A percentile compares a stretch with the other conserved stretches of the same genome.
These are phyloP conservation scores for Biancaea sappan DNA, from an alignment of 306 rosid species.

Conservation along the genomic window DNA sequence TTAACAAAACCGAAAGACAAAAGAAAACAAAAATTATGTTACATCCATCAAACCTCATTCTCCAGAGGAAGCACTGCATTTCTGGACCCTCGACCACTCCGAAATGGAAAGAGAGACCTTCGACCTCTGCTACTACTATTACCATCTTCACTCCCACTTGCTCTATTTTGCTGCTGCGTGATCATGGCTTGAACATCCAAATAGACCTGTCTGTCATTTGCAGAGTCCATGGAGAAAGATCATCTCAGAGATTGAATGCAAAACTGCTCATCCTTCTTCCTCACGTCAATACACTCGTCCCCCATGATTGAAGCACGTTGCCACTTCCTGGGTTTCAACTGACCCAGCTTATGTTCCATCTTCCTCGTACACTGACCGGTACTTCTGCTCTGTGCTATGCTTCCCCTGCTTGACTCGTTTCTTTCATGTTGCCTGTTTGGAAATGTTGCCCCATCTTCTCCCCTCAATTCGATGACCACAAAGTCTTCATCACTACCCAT, in stretches of 20 bases:
- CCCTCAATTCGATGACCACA: conserved; percentile 69
- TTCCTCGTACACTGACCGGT: conserved; percentile 45
- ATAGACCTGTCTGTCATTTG: conserved; percentile 54
- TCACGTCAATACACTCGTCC: conserved; percentile 68
- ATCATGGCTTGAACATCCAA: conserved; percentile 50
- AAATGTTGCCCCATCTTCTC: conserved; percentile 39
- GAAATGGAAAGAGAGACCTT: conserved; percentile 66
- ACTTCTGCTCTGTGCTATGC: conserved; percentile 26
- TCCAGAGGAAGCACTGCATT: conserved; percentile 51
- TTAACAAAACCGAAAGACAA: conserved; percentile 11
- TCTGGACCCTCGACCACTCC: conserved; percentile 49
- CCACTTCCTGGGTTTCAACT: conserved; percentile 47
- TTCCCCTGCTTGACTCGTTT: conserved; percentile 34
- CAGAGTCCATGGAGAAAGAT: conserved; percentile 79
- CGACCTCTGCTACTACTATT: conserved; percentile 45
- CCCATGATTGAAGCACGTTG: conserved; percentile 66
- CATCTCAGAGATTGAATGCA: conserved; percentile 61
- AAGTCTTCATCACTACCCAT: conserved; percentile 72
- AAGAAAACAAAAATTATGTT: neutral
- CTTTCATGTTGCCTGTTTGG: conserved; percentile 46
- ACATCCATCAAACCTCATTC: conserved; percentile 43
- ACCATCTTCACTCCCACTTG: conserved; percentile 47
- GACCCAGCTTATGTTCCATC: conserved; percentile 33
- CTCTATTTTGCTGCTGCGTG: conserved; percentile 35
- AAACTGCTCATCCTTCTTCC: conserved; percentile 63